Evolutionary conservation across 352 stramenopile species (phyloP).

Genomic region (Globisporangium rhizosaccharum): DNA sequence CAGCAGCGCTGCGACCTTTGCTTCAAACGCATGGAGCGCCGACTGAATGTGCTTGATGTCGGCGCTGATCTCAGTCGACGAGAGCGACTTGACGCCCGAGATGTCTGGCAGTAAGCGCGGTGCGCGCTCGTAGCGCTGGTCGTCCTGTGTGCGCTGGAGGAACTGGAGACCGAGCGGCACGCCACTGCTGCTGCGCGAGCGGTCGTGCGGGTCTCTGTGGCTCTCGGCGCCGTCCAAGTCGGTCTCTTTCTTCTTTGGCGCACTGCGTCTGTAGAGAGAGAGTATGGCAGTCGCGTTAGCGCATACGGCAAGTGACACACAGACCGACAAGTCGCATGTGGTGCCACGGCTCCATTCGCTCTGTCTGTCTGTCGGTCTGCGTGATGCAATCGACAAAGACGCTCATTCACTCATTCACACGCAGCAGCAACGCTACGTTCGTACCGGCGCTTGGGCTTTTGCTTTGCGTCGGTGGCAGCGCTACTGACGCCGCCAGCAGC

Average conservation of each 20-base stretch:
- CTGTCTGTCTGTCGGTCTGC: background rate
- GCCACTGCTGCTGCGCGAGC: conserved; percentile 11
- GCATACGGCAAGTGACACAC: conserved; percentile 3
- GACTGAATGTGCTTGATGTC: conserved; percentile 62
- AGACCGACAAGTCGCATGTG: background rate
- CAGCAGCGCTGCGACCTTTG: conserved; percentile 15
- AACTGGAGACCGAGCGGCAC: conserved; percentile 21
- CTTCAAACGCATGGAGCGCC: conserved; percentile 43
- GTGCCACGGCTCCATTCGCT: background rate
- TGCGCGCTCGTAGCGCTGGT: conserved; percentile 37
- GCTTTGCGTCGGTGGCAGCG: conserved; percentile 14
- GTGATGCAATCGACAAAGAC: background rate
- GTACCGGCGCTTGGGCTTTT: conserved; percentile 41
- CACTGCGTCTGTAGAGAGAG: conserved; percentile 24
- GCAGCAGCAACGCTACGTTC: background rate
- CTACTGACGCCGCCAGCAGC: conserved; percentile 1
- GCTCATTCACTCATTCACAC: background rate
- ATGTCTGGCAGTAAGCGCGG: conserved; percentile 53
- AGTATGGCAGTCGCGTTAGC: too few relatives aligned
- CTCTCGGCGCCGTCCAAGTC: conserved; percentile 21
- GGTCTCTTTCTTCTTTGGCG: conserved; percentile 48
- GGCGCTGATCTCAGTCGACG: conserved; percentile 35
- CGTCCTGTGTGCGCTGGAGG: conserved; percentile 28
- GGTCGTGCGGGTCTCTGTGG: conserved; percentile 7
- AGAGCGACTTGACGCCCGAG: conserved; percentile 44